phyloP scores from a whole-genome alignment of 192 early-diverging fungal species.

The Linnemannia elongata region DNA sequence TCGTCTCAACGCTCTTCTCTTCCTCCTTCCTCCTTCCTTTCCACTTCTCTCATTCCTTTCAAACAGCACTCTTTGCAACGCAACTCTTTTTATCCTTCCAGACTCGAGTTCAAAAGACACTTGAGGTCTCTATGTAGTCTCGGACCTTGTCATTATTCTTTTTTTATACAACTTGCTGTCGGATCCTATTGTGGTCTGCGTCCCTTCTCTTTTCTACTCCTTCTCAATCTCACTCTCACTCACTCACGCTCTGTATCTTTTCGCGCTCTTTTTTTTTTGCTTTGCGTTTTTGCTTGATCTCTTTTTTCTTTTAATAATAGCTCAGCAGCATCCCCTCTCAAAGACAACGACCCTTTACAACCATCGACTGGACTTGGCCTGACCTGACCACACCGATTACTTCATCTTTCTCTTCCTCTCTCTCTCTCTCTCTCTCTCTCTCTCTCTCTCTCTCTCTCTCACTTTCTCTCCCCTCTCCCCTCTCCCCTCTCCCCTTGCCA shows the following conservation, averaged over 20 bases:
- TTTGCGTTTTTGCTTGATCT: background rate
- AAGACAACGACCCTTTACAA: constrained; percentile 8
- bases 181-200: background rate
- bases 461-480: background rate
- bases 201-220: background rate
- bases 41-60: background rate
- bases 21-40: background rate
- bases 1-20: background rate
- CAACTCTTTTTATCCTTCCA: background rate
- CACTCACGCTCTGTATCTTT: background rate
- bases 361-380: constrained; percentile 15
- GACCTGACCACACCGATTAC: background rate
- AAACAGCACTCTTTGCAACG: background rate
- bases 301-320: constrained; percentile 5
- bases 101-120: background rate
- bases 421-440: background rate
- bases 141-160: background rate
- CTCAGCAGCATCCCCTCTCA: background rate
- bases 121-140: background rate
- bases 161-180: background rate
- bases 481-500: background rate
- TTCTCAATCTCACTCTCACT: background rate
- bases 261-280: background rate
- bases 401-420: background rate
- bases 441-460: background rate